Evolutionary conservation across 345 rosid genomes (phyloP).

Genomic region (Schrenkiella parvula): DNA sequence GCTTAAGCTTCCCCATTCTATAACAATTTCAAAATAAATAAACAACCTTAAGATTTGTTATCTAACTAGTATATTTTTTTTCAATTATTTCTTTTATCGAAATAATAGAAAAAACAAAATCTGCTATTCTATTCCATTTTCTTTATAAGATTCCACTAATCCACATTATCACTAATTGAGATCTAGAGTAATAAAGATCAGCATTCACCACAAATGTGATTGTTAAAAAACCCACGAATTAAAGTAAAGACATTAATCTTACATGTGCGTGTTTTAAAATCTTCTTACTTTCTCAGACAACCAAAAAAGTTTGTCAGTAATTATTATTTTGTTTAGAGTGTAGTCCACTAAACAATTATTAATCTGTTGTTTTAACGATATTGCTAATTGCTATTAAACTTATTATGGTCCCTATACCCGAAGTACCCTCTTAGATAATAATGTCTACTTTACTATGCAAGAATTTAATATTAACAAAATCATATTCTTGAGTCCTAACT

Average conservation of each 20-base stretch:
- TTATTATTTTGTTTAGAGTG: conserved; percentile 3
- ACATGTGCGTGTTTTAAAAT: conserved; percentile 9
- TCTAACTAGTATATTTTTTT: neutral
- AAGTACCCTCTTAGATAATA: neutral
- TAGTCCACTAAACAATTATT: neutral
- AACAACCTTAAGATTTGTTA: neutral
- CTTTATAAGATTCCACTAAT: neutral
- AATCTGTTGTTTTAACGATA: neutral
- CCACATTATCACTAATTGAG: neutral
- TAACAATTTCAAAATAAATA: neutral
- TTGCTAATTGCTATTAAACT: neutral
- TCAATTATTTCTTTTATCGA: neutral
- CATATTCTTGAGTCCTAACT: neutral
- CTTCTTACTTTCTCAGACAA: neutral
- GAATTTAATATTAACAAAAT: neutral
- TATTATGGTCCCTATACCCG: neutral
- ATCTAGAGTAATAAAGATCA: neutral
- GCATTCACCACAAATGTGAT: neutral
- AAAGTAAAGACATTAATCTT: neutral
- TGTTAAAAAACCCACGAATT: neutral
- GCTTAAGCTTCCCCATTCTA: conserved; percentile 26
- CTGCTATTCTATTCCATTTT: neutral
- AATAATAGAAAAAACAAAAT: neutral
- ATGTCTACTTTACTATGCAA: neutral
- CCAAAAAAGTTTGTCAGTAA: neutral